Conservation (phyloP, 2,329 filamentous ascomycete species). For the Hymenoscyphus fraxineus region DNA sequence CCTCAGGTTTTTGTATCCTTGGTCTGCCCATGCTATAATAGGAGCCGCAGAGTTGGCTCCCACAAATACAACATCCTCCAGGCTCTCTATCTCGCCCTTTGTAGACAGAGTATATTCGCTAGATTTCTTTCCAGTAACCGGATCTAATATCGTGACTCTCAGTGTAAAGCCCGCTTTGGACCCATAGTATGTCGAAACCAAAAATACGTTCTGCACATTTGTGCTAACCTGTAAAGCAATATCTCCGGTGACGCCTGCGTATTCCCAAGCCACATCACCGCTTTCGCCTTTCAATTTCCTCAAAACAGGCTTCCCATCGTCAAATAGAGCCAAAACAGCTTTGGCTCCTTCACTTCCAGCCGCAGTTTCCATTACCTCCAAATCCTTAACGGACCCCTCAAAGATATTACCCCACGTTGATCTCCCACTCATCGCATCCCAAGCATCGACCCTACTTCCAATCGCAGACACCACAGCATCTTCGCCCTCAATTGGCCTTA, state of each 20-base stretch:
- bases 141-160: conserved; percentile 71
- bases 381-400: conserved; percentile 56
- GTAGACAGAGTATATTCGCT: conserved; percentile 70
- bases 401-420: conserved; percentile 70
- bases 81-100: conserved; percentile 66
- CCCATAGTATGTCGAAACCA: conserved; percentile 74
- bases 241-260: conserved; percentile 64
- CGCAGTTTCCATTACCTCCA: conserved; percentile 73
- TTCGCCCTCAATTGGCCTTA: conserved; percentile 75
- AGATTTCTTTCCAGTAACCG: conserved; percentile 65
- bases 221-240: conserved; percentile 70
- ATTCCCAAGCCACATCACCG: conserved; percentile 77
- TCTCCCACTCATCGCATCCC: conserved; percentile 79
- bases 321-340: conserved; percentile 68
- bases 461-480: conserved; percentile 72
- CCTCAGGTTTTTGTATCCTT: conserved; percentile 57
- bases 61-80: conserved; percentile 67
- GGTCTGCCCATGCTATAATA: conserved; percentile 72
- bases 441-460: conserved; percentile 68
- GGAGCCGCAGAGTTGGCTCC: conserved; percentile 73
- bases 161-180: conserved; percentile 68
- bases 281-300: conserved; percentile 69
- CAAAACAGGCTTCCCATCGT: conserved; percentile 53
- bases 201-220: conserved; percentile 67
- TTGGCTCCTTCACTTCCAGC: conserved; percentile 49